These are phyloP conservation scores for Chaetoceros tenuissimus DNA, from an alignment of 108 stramenopile species.

Conservation along the genomic window DNA sequence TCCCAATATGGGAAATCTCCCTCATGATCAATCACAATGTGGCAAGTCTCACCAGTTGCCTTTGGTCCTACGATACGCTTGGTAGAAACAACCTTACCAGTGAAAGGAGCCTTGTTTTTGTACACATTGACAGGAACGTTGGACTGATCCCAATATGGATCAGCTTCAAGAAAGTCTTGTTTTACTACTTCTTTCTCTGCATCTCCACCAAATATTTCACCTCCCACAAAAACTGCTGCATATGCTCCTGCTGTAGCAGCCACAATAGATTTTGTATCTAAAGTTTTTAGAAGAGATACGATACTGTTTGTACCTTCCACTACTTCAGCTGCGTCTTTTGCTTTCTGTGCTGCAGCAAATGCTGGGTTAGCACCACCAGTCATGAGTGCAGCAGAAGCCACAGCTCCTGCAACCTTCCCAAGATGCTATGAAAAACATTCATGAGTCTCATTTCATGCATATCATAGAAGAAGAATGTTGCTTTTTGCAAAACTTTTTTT, in stretches of 20 bases:
- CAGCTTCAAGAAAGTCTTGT: conserved; percentile 95
- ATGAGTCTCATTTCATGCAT: no score
- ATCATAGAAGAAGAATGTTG: not conserved
- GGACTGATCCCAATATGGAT: conserved; percentile 91
- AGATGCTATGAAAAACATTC: no score
- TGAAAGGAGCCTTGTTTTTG: conserved; percentile 97
- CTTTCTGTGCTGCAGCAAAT: conserved; percentile 39
- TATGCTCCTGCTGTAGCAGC: not conserved
- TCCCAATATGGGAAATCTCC: conserved; percentile 98
- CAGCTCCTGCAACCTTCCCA: conserved; percentile 57
- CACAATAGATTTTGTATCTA: not conserved
- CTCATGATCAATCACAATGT: conserved; percentile 97
- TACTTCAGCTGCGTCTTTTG: conserved; percentile 44
- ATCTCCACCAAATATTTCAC: not conserved
- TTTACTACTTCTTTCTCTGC: conserved; percentile 27
- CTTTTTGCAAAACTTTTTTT: not conserved
- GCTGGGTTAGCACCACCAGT: conserved; percentile 52
- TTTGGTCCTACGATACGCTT: conserved; percentile 96
- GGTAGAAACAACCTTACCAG: conserved; percentile 91
- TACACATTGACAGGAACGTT: conserved; percentile 86
- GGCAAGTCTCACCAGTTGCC: conserved; percentile 96
- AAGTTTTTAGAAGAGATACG: no score
- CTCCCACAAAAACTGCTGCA: not conserved
- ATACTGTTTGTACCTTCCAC: conserved; percentile 42
- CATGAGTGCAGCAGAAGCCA: conserved; percentile 52